Conservation (phyloP, 768 basidiomycete genomes). For the Podaxis pistillaris region DNA sequence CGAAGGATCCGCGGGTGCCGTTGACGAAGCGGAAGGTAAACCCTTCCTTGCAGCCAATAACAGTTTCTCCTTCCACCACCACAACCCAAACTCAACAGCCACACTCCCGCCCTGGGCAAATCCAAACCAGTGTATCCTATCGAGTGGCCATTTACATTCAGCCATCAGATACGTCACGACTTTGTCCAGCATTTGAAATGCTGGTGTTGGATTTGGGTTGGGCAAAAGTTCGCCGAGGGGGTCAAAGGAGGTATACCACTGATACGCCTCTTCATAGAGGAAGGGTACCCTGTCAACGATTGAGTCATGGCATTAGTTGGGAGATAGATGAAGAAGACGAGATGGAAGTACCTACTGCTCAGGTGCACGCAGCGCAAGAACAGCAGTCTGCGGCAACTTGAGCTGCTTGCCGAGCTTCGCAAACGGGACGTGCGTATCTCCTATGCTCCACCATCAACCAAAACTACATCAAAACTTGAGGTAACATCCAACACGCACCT, state of each 20-base stretch:
- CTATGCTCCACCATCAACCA: slow-evolving; percentile 32
- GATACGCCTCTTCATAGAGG: slow-evolving; percentile 74
- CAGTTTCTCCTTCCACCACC: slow-evolving; percentile 47
- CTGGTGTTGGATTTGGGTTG: slow-evolving; percentile 71
- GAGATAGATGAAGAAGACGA: neutral
- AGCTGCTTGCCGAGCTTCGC: slow-evolving; percentile 67
- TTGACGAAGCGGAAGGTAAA: neutral
- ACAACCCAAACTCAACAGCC: slow-evolving; percentile 63
- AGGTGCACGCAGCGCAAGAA: slow-evolving; percentile 77
- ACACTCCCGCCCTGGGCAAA: slow-evolving; percentile 87
- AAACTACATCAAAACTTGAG: neutral
- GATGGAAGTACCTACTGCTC: slow-evolving; percentile 50
- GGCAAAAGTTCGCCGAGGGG: slow-evolving; percentile 69
- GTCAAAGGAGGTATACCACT: slow-evolving; percentile 88
- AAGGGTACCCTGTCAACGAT: slow-evolving; percentile 60
- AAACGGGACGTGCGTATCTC: slow-evolving; percentile 82
- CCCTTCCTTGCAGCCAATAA: slow-evolving; percentile 20
- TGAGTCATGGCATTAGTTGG: neutral
- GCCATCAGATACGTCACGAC: slow-evolving; percentile 55
- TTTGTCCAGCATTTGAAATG: slow-evolving; percentile 52
- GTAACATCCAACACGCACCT: slow-evolving; percentile 40
- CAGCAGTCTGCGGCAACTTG: slow-evolving; percentile 87
- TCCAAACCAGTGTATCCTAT: slow-evolving; percentile 82
- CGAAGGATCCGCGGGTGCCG: neutral
- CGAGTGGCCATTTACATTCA: slow-evolving; percentile 63